Evolutionary conservation across 208 protist genomes (phyloP).

Genomic region (Leishmania guyanensis): DNA sequence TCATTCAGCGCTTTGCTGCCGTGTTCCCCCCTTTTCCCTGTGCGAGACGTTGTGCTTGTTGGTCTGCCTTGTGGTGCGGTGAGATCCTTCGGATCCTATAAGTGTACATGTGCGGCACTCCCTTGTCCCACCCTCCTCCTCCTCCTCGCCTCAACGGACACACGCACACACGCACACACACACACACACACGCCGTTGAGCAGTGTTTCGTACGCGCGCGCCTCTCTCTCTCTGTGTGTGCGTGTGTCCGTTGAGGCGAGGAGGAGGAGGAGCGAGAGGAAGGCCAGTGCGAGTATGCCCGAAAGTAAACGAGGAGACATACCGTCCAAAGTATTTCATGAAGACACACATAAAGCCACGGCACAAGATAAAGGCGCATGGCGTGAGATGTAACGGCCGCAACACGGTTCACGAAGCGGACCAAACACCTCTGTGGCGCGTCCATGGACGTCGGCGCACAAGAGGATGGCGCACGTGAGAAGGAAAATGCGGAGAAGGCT

Average conservation of each 20-base stretch:
- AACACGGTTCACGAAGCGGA: not conserved
- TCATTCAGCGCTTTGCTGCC: not conserved
- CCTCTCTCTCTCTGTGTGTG: not conserved
- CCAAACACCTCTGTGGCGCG: not conserved
- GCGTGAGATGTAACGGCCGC: not conserved
- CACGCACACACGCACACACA: not conserved
- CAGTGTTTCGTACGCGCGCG: not conserved
- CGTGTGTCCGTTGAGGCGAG: not conserved
- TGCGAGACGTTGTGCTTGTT: not conserved
- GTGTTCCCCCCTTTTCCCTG: not conserved
- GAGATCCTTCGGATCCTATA: not conserved
- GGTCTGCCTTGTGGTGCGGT: not conserved
- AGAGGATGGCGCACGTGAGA: not conserved
- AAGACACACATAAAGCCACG: not conserved
- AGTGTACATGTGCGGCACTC: not conserved
- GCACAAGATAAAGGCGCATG: not conserved
- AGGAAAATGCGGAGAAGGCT: not conserved
- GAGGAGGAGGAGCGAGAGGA: not conserved
- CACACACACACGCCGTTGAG: not conserved
- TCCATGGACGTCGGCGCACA: not conserved
- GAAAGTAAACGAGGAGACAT: not conserved
- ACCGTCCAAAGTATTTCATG: not conserved
- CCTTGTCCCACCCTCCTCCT: not conserved
- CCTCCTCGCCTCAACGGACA: not conserved
- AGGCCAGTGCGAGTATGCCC: not conserved